These are phyloP conservation scores for Rosellinia necatrix DNA, from an alignment of 2,329 filamentous ascomycete genomes.

Conservation along the genomic window DNA sequence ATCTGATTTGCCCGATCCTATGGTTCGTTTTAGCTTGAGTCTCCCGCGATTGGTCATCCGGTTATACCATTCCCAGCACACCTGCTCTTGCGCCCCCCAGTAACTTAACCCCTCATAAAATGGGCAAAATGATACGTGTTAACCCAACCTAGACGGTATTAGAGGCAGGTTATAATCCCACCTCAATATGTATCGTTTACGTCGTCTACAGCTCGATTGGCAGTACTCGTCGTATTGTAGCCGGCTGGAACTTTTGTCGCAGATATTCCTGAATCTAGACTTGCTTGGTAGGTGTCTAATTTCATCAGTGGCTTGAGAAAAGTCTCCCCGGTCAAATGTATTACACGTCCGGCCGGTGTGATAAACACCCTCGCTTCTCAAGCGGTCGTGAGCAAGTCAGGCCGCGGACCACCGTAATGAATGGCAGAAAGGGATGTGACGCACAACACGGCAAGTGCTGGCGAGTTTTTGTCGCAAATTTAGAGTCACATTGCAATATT, in stretches of 20 bases:
- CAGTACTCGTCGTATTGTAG: neutral
- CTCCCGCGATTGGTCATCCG: neutral
- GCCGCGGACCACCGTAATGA: neutral
- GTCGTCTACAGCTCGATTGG: neutral
- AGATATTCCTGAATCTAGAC: neutral
- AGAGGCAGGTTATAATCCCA: neutral
- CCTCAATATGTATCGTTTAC: neutral
- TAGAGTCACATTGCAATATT: too few species aligned
- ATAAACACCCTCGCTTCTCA: neutral
- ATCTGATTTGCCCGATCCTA: neutral
- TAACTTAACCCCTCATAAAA: neutral
- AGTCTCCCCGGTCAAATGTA: neutral
- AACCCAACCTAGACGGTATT: neutral
- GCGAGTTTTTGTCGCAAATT: neutral
- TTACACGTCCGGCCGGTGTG: neutral
- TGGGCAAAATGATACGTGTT: neutral
- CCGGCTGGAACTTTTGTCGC: neutral
- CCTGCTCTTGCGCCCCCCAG: neutral
- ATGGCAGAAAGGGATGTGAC: neutral
- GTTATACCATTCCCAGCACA: neutral
- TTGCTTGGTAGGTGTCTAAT: neutral
- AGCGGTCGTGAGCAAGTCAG: neutral
- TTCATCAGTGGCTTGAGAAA: neutral
- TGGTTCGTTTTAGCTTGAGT: neutral
- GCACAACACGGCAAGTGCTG: slow-evolving; percentile 12